Percentiles rank a stretch among this genome's conserved stretches.
Conservation (phyloP, 345 rosid species). For the Euphorbia tirucalli region DNA sequence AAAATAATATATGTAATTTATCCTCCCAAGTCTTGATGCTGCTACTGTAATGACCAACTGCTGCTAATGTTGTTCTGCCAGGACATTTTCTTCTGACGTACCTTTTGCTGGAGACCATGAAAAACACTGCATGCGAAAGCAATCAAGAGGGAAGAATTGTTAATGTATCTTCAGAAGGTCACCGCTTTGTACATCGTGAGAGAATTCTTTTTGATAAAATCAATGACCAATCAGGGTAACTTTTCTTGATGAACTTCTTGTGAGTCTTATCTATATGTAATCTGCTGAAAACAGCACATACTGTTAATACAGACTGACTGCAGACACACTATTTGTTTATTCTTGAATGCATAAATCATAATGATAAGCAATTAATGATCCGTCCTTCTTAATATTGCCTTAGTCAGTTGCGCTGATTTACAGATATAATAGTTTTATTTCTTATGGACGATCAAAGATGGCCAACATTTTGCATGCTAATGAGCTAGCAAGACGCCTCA, state of each 20-base stretch:
- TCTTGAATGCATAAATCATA: background rate
- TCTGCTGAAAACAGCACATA: too few relatives aligned
- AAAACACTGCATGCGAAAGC: constrained; percentile 37
- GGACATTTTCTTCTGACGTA: constrained; percentile 55
- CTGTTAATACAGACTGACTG: too few relatives aligned
- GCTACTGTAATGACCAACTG: too few relatives aligned
- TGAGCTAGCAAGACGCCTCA: constrained; percentile 67
- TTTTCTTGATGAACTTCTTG: background rate
- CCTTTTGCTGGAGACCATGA: constrained; percentile 47
- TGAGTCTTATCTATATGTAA: background rate
- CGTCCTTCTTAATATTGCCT: background rate
- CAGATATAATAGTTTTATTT: constrained; percentile 42
- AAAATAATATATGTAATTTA: too few relatives aligned
- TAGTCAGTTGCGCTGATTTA: too few relatives aligned
- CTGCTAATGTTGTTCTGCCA: constrained; percentile 12
- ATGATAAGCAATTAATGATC: background rate
- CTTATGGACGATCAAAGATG: constrained; percentile 67
- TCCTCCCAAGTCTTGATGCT: background rate
- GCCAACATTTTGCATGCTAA: constrained; percentile 77
- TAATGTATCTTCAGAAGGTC: constrained; percentile 38
- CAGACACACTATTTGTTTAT: background rate
- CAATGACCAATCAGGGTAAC: constrained; percentile 43
- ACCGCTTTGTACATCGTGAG: constrained; percentile 33
- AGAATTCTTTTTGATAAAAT: constrained; percentile 45
- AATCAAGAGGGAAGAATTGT: constrained; percentile 48